A percentile compares a stretch with the other conserved stretches of the same genome.
Conservation (phyloP, 495 filamentous ascomycete genomes). For the Hyphodiscus hymeniophilus region DNA sequence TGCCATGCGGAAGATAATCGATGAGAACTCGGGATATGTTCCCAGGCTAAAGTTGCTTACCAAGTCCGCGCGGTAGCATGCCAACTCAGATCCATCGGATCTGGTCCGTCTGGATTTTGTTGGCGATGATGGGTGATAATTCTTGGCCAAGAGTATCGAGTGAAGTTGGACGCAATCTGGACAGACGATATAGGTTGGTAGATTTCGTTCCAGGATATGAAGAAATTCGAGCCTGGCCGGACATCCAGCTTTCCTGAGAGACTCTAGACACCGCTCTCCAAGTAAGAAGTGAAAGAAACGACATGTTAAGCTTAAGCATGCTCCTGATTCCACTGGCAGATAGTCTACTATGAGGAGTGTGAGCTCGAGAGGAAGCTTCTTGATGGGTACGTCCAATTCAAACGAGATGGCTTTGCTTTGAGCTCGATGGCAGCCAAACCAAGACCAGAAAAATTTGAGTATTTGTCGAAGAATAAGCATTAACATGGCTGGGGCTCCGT, state of each 20-base stretch:
- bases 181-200: slow-evolving; percentile 6
- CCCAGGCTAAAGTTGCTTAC: not conserved
- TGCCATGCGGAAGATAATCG: slow-evolving; percentile 12
- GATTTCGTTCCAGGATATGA: slow-evolving; percentile 8
- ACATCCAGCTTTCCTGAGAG: slow-evolving; percentile 9
- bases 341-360: slow-evolving; percentile 9
- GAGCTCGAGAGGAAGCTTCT: slow-evolving; percentile 12
- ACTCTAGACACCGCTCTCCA: slow-evolving; percentile 2
- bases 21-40: slow-evolving; percentile 6
- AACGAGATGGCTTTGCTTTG: not conserved
- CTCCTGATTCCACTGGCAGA: slow-evolving; percentile 4
- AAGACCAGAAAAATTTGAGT: not conserved
- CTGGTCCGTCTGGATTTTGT: not conserved
- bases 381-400: slow-evolving; percentile 3
- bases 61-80: slow-evolving; percentile 8
- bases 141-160: slow-evolving; percentile 2
- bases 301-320: slow-evolving; percentile 5
- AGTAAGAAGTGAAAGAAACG: slow-evolving; percentile 3
- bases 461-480: not conserved
- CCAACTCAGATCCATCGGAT: not conserved
- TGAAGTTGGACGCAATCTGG: slow-evolving; percentile 9
- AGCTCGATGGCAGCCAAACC: not conserved
- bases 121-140: not conserved
- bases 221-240: slow-evolving; percentile 5
- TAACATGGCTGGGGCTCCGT: not conserved